Base-by-base conservation (phyloP, 169 alveolate genomes). In the Plasmodium reichenowi region DNA sequence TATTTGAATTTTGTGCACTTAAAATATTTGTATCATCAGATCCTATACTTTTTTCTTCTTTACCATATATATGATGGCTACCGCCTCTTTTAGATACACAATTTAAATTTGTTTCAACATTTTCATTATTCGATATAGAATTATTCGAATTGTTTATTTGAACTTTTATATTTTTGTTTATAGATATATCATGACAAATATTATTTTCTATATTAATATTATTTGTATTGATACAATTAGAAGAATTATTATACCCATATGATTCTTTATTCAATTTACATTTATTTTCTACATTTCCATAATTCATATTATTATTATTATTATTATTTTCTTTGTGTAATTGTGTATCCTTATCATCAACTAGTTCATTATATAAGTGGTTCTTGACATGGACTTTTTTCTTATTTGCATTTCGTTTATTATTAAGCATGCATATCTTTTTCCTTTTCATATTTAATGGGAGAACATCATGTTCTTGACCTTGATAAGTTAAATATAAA, bases 401-500 rank as follows among this genome's bases (percentile, higher is more conserved):
- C 20, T 59, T 20, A 12, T 63, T 29, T 45, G 38, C 45, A 17
- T 12, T 32, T 22, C 38, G 24, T 54, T 15, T 17, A 38, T 43
- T 29, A 20, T n/a, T 63, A 13, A 73, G 29, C 63, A n/a, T 68
- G 47, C 6, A 38, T 5, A 38, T 38, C 68, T 66, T 64, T 76
- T 74, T 70, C 70, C 47, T 67, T 48, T 66, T 90, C 72, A 74
- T 92, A 54, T 93, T 66, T 32, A 93, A 91, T 0, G 98, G 96
- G 15, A 86, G 15, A 15, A 94, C 96, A 66, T 93, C 97, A 88
- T 91, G 75, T 74, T 95, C 97, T 0, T 70, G 70, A 9, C 97
- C 97, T 58, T 92, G 94, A 94, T 96, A 96, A 24, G 98, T 95
- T 88, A 95, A 38, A 85, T 95, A 96, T 45, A 96, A 89, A 88